A percentile compares a stretch with the other conserved stretches of the same genome.
phyloP scores from a whole-genome alignment of 345 rosid genomes.

The Ceriops zippeliana region DNA sequence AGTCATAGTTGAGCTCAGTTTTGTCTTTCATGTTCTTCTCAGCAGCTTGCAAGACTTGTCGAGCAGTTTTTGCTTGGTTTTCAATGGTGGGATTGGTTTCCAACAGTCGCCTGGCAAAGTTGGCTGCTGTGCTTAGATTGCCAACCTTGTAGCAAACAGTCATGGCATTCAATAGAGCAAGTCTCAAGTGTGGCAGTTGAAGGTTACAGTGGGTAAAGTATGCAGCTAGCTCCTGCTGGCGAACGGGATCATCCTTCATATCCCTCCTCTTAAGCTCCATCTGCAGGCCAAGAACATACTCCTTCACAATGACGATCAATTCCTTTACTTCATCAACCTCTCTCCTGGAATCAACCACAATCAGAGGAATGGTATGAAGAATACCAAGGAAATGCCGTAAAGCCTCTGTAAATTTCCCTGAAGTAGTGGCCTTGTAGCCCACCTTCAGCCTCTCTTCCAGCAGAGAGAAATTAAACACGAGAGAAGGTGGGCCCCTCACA shows the following conservation, averaged over 20 bases:
- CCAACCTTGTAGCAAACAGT: slow-evolving; percentile 67
- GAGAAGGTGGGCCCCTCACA: slow-evolving; percentile 80
- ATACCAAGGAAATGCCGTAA: slow-evolving; percentile 65
- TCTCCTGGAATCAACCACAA: slow-evolving; percentile 94
- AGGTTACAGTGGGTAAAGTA: slow-evolving; percentile 94
- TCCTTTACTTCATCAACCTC: slow-evolving; percentile 97
- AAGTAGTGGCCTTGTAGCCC: slow-evolving; percentile 82
- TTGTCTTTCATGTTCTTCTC: slow-evolving; percentile 75
- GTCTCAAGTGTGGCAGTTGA: slow-evolving; percentile 76
- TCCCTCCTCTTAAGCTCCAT: slow-evolving; percentile 89
- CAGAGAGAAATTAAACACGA: slow-evolving; percentile 73
- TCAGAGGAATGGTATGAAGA: slow-evolving; percentile 87
- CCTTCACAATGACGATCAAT: slow-evolving; percentile 64
- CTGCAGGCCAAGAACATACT: slow-evolving; percentile 77
- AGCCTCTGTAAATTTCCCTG: slow-evolving; percentile 74
- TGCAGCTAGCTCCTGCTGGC: slow-evolving; percentile 97
- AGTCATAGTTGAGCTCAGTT: slow-evolving; percentile 70
- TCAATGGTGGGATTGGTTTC: slow-evolving; percentile 74
- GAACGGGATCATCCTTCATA: slow-evolving; percentile 54
- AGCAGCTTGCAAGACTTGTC: slow-evolving; percentile 73
- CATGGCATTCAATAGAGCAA: slow-evolving; percentile 78
- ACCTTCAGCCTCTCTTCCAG: slow-evolving; percentile 84
- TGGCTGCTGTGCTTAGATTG: slow-evolving; percentile 71
- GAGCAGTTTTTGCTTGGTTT: slow-evolving; percentile 69
- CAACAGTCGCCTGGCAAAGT: slow-evolving; percentile 73